Conservation (phyloP, 1,139 yeast genomes). For the Wickerhamiella pararugosa region DNA sequence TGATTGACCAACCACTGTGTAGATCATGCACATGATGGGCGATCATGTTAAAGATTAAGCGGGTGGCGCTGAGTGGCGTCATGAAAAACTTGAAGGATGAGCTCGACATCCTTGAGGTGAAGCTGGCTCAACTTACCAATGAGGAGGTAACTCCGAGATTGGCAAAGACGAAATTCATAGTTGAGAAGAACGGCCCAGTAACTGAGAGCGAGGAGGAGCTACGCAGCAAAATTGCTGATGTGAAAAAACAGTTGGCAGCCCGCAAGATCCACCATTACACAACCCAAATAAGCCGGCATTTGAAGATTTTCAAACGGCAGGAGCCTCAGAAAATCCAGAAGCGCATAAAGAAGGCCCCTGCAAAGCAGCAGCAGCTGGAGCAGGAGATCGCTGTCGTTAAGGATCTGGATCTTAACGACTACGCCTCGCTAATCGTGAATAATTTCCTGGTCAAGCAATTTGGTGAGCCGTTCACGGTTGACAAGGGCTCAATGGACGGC, state of each 20-base stretch:
- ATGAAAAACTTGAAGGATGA: conserved; percentile 25
- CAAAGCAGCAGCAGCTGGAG: conserved; percentile 14
- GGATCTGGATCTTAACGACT: conserved; percentile 14
- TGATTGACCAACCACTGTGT: too few relatives aligned
- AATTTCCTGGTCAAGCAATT: conserved; percentile 17
- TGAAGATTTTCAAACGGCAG: conserved; percentile 21
- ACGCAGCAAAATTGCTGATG: conserved; percentile 18
- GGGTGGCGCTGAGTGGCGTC: background rate
- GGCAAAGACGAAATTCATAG: conserved; percentile 20
- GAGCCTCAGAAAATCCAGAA: conserved; percentile 24
- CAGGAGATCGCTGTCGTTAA: conserved; percentile 19
- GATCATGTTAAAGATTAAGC: too few relatives aligned
- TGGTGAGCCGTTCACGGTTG: conserved; percentile 7
- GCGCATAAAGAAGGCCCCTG: conserved; percentile 17
- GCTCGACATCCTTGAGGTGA: conserved; percentile 26
- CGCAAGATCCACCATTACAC: conserved; percentile 23
- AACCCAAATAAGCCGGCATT: conserved; percentile 18
- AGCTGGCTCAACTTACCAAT: conserved; percentile 17
- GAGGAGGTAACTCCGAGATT: conserved; percentile 19
- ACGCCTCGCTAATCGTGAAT: conserved; percentile 17
- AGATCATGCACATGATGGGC: too few relatives aligned
- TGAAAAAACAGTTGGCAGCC: conserved; percentile 21
- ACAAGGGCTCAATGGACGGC: conserved; percentile 8
- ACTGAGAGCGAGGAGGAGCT: conserved; percentile 18
- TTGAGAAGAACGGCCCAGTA: conserved; percentile 11